These are phyloP conservation scores for Escovopsis sp. DNA, from an alignment of 2,329 filamentous ascomycete genomes.

Conservation along the genomic window DNA sequence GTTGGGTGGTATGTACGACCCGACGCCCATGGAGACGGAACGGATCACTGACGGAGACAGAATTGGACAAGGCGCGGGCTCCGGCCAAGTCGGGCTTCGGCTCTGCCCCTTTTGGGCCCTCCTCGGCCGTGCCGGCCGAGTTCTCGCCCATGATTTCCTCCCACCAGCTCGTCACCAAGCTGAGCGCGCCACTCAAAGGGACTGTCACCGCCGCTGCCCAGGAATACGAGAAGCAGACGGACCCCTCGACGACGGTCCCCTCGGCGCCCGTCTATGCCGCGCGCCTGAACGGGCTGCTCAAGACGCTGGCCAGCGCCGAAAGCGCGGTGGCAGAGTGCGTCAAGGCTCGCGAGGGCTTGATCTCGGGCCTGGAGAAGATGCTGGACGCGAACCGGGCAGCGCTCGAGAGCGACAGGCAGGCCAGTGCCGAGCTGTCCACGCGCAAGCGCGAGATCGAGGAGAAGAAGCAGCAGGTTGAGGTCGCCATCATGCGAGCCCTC, in stretches of 20 bases:
- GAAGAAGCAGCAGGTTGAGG: conserved; percentile 80
- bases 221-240: conserved; percentile 74
- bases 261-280: conserved; percentile 85
- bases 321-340: conserved; percentile 80
- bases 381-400: conserved; percentile 58
- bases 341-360: conserved; percentile 64
- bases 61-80: conserved; percentile 47
- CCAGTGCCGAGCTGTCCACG: conserved; percentile 47
- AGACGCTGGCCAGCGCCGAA: conserved; percentile 76
- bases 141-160: conserved; percentile 60
- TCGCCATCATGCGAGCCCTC: conserved; percentile 76
- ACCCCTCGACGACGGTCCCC: conserved; percentile 52
- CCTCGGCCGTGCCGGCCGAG: conserved; percentile 53
- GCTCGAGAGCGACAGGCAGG: conserved; percentile 53
- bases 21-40: neutral
- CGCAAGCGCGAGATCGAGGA: conserved; percentile 60
- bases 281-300: conserved; percentile 76
- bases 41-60: conserved; percentile 22
- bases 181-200: conserved; percentile 51
- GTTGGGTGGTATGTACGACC: conserved; percentile 49
- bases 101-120: conserved; percentile 45
- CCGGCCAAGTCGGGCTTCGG: conserved; percentile 35
- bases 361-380: conserved; percentile 69
- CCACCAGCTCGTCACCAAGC: conserved; percentile 61
- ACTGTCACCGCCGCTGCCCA: conserved; percentile 56